A percentile compares a stretch with the other conserved stretches of the same genome.
phyloP scores from a whole-genome alignment of 2,329 filamentous ascomycete genomes.

The Scytalidium lignicola region DNA sequence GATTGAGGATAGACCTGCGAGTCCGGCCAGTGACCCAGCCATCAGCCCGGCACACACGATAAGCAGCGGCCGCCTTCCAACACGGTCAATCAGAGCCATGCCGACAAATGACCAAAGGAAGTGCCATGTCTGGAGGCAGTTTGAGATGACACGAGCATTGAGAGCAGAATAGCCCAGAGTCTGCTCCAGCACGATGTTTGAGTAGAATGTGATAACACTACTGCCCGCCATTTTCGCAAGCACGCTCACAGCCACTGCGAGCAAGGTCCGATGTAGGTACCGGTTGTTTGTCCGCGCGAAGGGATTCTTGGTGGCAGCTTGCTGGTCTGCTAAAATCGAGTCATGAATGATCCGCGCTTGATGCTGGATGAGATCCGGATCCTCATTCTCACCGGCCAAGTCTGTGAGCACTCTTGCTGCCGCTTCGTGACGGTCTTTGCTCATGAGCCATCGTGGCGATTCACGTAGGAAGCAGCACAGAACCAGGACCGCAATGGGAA shows the following conservation, averaged over 20 bases:
- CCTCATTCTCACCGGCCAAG: constrained; percentile 26
- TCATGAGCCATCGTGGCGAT: background rate
- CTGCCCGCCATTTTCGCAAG: constrained; percentile 36
- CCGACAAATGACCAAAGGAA: constrained; percentile 26
- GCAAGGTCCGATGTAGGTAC: constrained; percentile 30
- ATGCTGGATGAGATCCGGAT: constrained; percentile 59
- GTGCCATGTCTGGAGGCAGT: constrained; percentile 35
- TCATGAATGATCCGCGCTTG: constrained; percentile 38
- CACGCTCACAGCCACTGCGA: constrained; percentile 36
- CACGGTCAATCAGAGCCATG: constrained; percentile 35
- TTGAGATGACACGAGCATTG: constrained; percentile 34
- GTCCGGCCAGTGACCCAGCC: background rate
- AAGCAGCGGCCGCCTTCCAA: constrained; percentile 34
- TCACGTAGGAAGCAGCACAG: constrained; percentile 8
- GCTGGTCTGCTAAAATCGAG: background rate
- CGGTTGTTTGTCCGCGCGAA: background rate
- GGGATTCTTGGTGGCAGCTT: background rate
- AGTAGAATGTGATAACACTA: constrained; percentile 38
- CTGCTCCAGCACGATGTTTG: constrained; percentile 30
- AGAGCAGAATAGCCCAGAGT: constrained; percentile 31
- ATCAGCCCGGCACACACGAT: constrained; percentile 8
- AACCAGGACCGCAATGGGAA: constrained; percentile 22
- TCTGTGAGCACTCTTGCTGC: background rate
- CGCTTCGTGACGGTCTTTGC: background rate
- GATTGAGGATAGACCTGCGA: background rate